Conservation (phyloP, 352 stramenopile species). For the Phytopythium kandeliae region DNA sequence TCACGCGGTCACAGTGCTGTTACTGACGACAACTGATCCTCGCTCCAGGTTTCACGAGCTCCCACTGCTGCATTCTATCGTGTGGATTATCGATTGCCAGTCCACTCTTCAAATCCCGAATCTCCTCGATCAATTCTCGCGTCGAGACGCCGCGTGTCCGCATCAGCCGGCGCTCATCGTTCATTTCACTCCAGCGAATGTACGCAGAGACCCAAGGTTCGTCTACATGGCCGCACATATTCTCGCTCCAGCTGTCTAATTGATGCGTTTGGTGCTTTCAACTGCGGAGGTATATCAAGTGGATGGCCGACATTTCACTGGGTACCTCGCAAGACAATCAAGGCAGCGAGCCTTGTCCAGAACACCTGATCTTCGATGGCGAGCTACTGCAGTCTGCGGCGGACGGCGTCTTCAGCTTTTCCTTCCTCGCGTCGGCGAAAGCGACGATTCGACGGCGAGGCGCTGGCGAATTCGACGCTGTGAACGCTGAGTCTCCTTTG, state of each 20-base stretch:
- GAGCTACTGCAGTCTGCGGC: constrained; percentile 19
- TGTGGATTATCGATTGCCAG: constrained; percentile 59
- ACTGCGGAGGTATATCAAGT: constrained; percentile 9
- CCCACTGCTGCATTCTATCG: constrained; percentile 21
- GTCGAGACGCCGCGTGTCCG: not conserved
- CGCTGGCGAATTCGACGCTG: no score
- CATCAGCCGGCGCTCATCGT: constrained; percentile 46
- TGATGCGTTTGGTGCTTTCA: not conserved
- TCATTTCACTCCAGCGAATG: constrained; percentile 37
- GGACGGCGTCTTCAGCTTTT: constrained; percentile 44
- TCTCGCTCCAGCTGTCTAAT: not conserved
- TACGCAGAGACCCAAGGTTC: constrained; percentile 24
- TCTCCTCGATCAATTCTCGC: constrained; percentile 17
- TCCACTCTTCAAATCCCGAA: constrained; percentile 18
- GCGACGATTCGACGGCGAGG: constrained; percentile 6
- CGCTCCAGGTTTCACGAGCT: constrained; percentile 6
- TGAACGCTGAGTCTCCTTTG: no score
- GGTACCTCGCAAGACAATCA: not conserved
- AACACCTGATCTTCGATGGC: constrained; percentile 56
- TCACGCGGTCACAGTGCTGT: no score
- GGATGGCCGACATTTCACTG: not conserved
- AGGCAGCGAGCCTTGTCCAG: not conserved
- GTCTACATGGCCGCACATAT: not conserved
- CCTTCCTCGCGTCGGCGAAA: constrained; percentile 40
- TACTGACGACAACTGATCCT: constrained; percentile 7